A percentile compares a stretch with the other conserved stretches of the same genome.
Evolutionary conservation across 768 basidiomycete genomes (phyloP).

Genomic region (Pleurotus tuoliensis): DNA sequence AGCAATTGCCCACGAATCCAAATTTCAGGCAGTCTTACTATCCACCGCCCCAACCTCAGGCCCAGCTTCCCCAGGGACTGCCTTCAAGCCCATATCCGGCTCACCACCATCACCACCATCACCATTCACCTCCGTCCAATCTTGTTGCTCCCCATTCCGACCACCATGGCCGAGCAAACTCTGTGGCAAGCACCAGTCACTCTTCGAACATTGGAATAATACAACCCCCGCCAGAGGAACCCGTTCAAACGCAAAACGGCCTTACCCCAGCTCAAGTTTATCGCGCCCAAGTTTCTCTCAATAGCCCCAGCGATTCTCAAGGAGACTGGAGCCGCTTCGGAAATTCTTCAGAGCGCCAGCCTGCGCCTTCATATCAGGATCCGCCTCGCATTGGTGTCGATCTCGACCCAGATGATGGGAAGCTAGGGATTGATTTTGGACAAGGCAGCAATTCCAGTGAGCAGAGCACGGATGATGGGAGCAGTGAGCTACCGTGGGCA

Average conservation of each 20-base stretch:
- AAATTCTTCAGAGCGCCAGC: constrained; percentile 20
- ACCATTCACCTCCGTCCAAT: constrained; percentile 33
- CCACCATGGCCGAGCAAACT: constrained; percentile 42
- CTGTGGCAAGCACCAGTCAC: constrained; percentile 40
- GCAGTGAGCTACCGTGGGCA: constrained; percentile 60
- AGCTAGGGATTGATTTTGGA: constrained; percentile 56
- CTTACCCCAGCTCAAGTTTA: constrained; percentile 79
- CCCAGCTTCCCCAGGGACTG: constrained; percentile 8
- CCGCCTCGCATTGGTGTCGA: constrained; percentile 34
- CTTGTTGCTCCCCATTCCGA: constrained; percentile 16
- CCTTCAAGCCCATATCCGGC: constrained; percentile 13
- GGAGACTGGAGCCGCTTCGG: constrained; percentile 25
- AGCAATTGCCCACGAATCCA: constrained; percentile 10
- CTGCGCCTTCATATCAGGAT: constrained; percentile 19
- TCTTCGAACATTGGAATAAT: constrained; percentile 34
- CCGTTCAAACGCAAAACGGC: constrained; percentile 47
- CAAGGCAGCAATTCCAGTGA: constrained; percentile 30
- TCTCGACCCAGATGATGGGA: constrained; percentile 53
- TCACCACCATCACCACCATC: constrained; percentile 20
- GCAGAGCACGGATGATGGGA: constrained; percentile 41
- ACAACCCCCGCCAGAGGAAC: constrained; percentile 43
- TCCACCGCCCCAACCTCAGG: constrained; percentile 22
- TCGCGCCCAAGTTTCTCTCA: constrained; percentile 68
- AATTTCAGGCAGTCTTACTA: constrained; percentile 38
- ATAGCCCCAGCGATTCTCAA: constrained; percentile 31